phyloP scores from a whole-genome alignment of 2,329 filamentous ascomycete genomes.

The Fusarium sp. region DNA sequence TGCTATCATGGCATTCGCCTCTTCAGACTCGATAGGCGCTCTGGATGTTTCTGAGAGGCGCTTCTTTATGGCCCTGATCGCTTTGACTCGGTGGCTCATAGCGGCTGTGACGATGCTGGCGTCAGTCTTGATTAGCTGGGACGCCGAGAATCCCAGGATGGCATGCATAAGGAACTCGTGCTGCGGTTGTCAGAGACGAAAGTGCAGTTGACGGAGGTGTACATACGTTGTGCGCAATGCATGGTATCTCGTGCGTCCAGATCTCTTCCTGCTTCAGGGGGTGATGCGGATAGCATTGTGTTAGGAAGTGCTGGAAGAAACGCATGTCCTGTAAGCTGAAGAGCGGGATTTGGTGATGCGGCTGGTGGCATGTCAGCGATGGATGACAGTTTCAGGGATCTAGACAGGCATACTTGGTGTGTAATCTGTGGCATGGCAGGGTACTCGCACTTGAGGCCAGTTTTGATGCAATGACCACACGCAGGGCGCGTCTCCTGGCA shows the following conservation, averaged over 20 bases:
- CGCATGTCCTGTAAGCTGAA: slow-evolving; percentile 75
- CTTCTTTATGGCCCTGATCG: slow-evolving; percentile 72
- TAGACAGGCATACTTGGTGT: slow-evolving; percentile 58
- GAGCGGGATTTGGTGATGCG: slow-evolving; percentile 67
- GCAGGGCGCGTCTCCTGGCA: slow-evolving; percentile 75
- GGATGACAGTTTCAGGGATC: neutral
- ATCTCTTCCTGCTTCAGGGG: slow-evolving; percentile 74
- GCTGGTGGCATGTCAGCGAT: slow-evolving; percentile 49
- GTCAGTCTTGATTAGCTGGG: slow-evolving; percentile 68
- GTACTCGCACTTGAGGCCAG: slow-evolving; percentile 73
- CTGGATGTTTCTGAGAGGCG: slow-evolving; percentile 59
- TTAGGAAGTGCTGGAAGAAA: slow-evolving; percentile 75
- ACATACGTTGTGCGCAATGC: slow-evolving; percentile 73
- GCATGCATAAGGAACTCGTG: slow-evolving; percentile 78
- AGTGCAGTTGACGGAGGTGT: no score
- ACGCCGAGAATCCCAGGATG: slow-evolving; percentile 75
- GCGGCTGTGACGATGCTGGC: slow-evolving; percentile 66
- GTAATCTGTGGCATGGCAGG: slow-evolving; percentile 63
- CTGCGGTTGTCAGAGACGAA: slow-evolving; percentile 48
- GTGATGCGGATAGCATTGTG: slow-evolving; percentile 71
- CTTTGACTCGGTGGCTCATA: slow-evolving; percentile 73
- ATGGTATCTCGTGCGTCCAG: slow-evolving; percentile 76
- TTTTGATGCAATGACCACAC: slow-evolving; percentile 73
- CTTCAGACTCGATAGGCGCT: slow-evolving; percentile 58
- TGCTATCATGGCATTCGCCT: slow-evolving; percentile 70